These are phyloP conservation scores for Paraurostyla sp. DNA, from an alignment of 73 alveolate genomes.

Conservation along the genomic window DNA sequence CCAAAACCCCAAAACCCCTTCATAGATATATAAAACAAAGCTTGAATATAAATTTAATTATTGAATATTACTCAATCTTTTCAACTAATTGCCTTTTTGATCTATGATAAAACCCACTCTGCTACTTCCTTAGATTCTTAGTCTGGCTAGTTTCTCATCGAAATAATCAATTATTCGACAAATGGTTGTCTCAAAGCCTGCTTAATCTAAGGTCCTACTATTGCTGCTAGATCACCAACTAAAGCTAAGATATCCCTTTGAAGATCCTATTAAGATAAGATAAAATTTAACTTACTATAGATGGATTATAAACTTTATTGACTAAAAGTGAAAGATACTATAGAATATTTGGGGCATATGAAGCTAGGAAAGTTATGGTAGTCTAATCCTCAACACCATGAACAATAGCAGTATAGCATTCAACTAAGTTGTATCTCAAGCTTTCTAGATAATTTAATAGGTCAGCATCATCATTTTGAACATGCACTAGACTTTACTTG, in stretches of 20 bases:
- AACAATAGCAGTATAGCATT: conserved; percentile 62
- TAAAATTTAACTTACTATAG: not conserved
- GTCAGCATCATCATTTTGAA: conserved; percentile 50
- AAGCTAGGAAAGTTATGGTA: not conserved
- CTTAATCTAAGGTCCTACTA: not conserved
- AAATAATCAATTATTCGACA: not conserved
- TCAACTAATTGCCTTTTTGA: not conserved
- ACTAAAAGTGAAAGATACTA: not conserved
- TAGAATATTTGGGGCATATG: not conserved
- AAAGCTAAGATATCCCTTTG: conserved; percentile 56
- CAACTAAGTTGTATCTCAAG: conserved; percentile 45
- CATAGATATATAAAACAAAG: no score
- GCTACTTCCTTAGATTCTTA: conserved; percentile 48
- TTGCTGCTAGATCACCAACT: conserved; percentile 71
- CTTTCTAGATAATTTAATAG: not conserved
- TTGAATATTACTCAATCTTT: no score
- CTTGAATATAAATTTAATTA: no score
- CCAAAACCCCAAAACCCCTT: no score
- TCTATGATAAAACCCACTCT: conserved; percentile 4
- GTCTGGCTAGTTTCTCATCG: not conserved
- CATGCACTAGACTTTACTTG: conserved; percentile 4
- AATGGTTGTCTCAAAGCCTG: not conserved
- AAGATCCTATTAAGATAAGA: not conserved
- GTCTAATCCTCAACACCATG: conserved; percentile 28
- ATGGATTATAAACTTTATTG: not conserved